Conservation (phyloP, 129 eudicot species). For the Flaveria trinervia region DNA sequence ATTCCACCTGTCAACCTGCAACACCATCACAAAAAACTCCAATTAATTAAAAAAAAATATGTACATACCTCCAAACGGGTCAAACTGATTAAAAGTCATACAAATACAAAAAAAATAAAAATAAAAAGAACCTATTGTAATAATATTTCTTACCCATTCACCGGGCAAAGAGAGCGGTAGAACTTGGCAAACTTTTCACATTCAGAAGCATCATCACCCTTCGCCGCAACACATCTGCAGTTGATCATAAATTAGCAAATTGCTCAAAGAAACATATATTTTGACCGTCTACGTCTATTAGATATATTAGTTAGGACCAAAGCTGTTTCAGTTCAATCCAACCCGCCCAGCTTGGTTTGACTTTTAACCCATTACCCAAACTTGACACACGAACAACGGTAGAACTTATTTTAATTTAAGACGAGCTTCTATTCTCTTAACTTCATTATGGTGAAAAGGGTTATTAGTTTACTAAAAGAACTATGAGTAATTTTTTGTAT, state of each 20-base stretch:
- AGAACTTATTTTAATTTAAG: neutral
- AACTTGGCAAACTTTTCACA: conserved; percentile 42
- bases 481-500: neutral
- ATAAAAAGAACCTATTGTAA: neutral
- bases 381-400: neutral
- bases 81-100: no score
- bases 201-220: conserved; percentile 45
- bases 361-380: neutral
- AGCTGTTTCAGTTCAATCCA: neutral
- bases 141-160: conserved; percentile 38
- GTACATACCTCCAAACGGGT: no score
- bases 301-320: no score
- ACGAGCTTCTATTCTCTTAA: neutral
- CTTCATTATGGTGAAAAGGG: neutral
- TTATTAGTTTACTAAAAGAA: neutral
- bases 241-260: neutral
- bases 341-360: neutral
- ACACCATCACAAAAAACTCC: neutral
- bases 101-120: no score
- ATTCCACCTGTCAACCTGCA: conserved; percentile 89
- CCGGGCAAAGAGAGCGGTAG: conserved; percentile 44
- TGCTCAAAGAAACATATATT: neutral
- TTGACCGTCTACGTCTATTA: no score
- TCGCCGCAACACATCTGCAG: conserved; percentile 43
- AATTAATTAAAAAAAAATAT: no score